Evolutionary conservation across 1,139 yeast species (phyloP).

Genomic region (Arxiozyma bovina): DNA sequence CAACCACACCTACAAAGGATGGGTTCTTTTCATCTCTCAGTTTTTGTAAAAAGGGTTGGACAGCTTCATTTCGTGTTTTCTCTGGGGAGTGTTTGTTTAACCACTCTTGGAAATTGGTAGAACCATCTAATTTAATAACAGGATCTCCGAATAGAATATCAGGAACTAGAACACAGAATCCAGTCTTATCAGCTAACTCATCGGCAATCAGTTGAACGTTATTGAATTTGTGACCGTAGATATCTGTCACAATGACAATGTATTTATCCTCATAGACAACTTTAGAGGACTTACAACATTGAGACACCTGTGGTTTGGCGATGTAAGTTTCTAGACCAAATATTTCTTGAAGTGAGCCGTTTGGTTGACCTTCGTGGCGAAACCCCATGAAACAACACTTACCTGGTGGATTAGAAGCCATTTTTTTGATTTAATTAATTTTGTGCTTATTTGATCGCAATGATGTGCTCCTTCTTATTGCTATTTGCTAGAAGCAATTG

Average conservation of each 20-base stretch:
- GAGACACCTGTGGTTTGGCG: background rate
- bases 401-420: conserved; percentile 51
- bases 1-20: conserved; percentile 50
- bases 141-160: conserved; percentile 60
- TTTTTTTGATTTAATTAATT: conserved; percentile 12
- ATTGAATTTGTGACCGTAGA: conserved; percentile 50
- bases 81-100: conserved; percentile 43
- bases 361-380: conserved; percentile 45
- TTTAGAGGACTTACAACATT: background rate
- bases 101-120: conserved; percentile 42
- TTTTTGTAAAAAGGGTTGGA: conserved; percentile 38
- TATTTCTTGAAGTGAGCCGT: conserved; percentile 37
- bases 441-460: background rate
- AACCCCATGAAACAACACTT: conserved; percentile 39
- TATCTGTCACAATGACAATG: conserved; percentile 58
- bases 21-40: conserved; percentile 41
- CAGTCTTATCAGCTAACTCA: conserved; percentile 50
- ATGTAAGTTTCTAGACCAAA: conserved; percentile 48
- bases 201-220: conserved; percentile 60
- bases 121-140: conserved; percentile 22
- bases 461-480: background rate
- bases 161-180: conserved; percentile 61
- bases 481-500: no score
- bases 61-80: conserved; percentile 34
- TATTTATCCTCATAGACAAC: conserved; percentile 32